Percentiles rank a stretch among this genome's conserved stretches.
phyloP scores from a whole-genome alignment of 768 basidiomycete genomes.

The Suillus clintonianus region DNA sequence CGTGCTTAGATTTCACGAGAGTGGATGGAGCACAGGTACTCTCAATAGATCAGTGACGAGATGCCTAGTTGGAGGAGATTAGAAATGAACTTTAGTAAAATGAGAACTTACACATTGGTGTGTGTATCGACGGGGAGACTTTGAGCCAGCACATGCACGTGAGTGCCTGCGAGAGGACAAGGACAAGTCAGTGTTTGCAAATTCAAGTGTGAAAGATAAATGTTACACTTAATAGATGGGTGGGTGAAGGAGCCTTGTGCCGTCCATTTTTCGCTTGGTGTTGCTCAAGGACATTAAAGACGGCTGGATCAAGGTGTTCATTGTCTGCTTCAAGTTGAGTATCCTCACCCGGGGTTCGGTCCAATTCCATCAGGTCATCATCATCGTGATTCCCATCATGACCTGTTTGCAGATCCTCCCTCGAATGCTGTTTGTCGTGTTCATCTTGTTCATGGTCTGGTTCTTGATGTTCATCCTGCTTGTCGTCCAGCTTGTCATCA shows the following conservation, averaged over 20 bases:
- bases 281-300: neutral
- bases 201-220: neutral
- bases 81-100: neutral
- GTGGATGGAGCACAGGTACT: neutral
- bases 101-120: neutral
- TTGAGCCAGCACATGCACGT: neutral
- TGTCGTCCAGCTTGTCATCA: too few relatives aligned
- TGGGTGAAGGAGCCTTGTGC: neutral
- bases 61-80: neutral
- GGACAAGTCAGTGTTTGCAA: neutral
- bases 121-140: neutral
- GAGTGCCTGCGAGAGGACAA: neutral
- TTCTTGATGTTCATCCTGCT: too few relatives aligned
- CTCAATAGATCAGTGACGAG: neutral
- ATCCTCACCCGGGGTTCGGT: neutral
- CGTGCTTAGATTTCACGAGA: accelerated
- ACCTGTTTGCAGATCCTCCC: neutral
- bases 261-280: neutral
- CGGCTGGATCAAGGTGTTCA: neutral
- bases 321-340: neutral
- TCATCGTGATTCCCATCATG: neutral
- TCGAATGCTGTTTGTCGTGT: neutral
- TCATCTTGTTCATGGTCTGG: neutral
- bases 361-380: neutral
- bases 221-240: neutral